Base-by-base conservation (phyloP, 73 alveolate genomes). In the Stentor coeruleus region DNA sequence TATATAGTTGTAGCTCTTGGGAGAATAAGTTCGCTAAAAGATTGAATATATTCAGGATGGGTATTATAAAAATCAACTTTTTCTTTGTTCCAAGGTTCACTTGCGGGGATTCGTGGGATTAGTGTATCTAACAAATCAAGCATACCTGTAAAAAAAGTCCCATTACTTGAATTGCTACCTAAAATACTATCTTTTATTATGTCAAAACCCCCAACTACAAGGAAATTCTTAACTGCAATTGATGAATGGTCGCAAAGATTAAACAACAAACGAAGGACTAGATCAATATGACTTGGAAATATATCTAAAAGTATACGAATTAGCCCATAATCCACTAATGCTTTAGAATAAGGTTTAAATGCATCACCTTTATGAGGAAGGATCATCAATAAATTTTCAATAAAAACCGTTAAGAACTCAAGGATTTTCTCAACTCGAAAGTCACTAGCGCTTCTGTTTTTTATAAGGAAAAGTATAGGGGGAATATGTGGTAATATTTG, bases 31-130 rank as follows among this genome's bases (percentile, higher is more conserved):
- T 66, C 79, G 11, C 79, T 31, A 0, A 66, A 1, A 26, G 36
- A 14, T 31, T 66, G 79, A 37, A 66, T 20, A 33, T 66, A 66
- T 66, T 66, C n/a, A 14, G 79, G 79, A 40, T 66, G 36, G 26
- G 26, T 66, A 20, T 26, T 31, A 33, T 0, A 66, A 1, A 66
- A 20, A 28, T 26, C 36, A 66, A 66, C 14, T 33, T 66, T 66
- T 66, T 66, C 79, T 66, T 66, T 66, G 11, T 33, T 31, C 37
- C n/a, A 20, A 40, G 37, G 11, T 28, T 66, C 79, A 66, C 37
- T 31, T 66, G 79, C n/a, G 33, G n/a, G n/a, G 40, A 33, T 15
- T 33, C 37, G n/a, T 14, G 79, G 79, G 37, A 66, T 20, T 20
- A 66, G n/a, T 33, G 79, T 26, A 11, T 66, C 79, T 14, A 31